These are phyloP conservation scores for Favolaschia claudopus DNA, from an alignment of 768 basidiomycete genomes.

Conservation along the genomic window DNA sequence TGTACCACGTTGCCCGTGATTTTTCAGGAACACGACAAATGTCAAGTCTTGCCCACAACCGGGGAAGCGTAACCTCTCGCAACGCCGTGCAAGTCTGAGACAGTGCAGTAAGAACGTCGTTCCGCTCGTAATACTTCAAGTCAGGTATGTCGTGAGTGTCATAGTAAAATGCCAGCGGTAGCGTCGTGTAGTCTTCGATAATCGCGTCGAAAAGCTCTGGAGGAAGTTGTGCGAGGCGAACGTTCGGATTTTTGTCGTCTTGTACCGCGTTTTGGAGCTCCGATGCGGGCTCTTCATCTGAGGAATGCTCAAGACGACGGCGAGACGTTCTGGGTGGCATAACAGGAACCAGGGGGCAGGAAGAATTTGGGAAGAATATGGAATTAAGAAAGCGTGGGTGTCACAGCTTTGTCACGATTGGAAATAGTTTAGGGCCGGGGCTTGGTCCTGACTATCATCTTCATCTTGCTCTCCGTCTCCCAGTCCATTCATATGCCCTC, in stretches of 20 bases:
- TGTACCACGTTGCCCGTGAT: background rate
- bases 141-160: background rate
- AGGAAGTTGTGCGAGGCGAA: conserved; percentile 1
- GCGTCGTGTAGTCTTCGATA: conserved; percentile 16
- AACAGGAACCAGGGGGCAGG: too few relatives aligned
- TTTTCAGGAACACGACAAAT: conserved; percentile 15
- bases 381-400: too few relatives aligned
- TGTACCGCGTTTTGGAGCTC: background rate
- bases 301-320: background rate
- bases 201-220: conserved; percentile 25
- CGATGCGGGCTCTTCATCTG: background rate
- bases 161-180: conserved; percentile 8
- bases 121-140: conserved; percentile 15
- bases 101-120: conserved; percentile 16
- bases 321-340: conserved; percentile 9
- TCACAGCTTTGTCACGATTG: too few relatives aligned
- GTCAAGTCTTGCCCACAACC: conserved; percentile 19
- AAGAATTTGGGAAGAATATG: too few relatives aligned
- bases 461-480: too few relatives aligned
- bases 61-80: conserved; percentile 7
- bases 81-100: conserved; percentile 21
- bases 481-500: too few relatives aligned
- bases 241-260: too few relatives aligned
- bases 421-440: too few relatives aligned
- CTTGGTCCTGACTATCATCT: too few relatives aligned